Conservation (phyloP, 169 alveolate genomes). For the Cryptosporidium andersoni region DNA sequence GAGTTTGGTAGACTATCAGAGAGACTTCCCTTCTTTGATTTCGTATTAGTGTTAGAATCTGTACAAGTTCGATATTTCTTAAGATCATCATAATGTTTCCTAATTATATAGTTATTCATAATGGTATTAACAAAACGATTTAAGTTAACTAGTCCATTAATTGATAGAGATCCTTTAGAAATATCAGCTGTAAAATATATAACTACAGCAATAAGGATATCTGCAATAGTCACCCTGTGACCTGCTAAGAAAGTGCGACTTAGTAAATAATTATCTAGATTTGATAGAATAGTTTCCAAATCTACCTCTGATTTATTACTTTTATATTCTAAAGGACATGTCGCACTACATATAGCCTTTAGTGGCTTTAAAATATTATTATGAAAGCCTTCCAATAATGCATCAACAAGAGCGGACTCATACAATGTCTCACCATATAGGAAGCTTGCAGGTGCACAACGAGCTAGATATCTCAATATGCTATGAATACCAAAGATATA, state of each 20-base stretch:
- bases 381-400: slow-evolving; percentile 25
- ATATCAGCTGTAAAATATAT: slow-evolving; percentile 79
- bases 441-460: slow-evolving; percentile 49
- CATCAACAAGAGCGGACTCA: slow-evolving; percentile 43
- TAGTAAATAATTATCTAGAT: slow-evolving; percentile 76
- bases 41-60: slow-evolving; percentile 72
- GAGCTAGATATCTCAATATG: slow-evolving; percentile 37
- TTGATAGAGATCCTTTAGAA: slow-evolving; percentile 74
- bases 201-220: slow-evolving; percentile 82
- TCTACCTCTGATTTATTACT: slow-evolving; percentile 7
- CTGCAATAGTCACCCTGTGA: slow-evolving; percentile 88
- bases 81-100: slow-evolving; percentile 79
- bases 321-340: neutral
- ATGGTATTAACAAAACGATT: slow-evolving; percentile 79
- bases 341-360: neutral
- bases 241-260: slow-evolving; percentile 87
- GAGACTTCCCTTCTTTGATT: slow-evolving; percentile 80
- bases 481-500: slow-evolving; percentile 47
- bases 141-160: slow-evolving; percentile 78
- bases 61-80: slow-evolving; percentile 71
- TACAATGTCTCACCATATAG: slow-evolving; percentile 34
- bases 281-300: slow-evolving; percentile 74
- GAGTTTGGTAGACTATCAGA: slow-evolving; percentile 90
- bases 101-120: slow-evolving; percentile 76
- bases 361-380: neutral